A percentile compares a stretch with the other conserved stretches of the same genome.
Conservation (phyloP, 2,329 filamentous ascomycete species). For the Pseudogymnoascus verrucosus region DNA sequence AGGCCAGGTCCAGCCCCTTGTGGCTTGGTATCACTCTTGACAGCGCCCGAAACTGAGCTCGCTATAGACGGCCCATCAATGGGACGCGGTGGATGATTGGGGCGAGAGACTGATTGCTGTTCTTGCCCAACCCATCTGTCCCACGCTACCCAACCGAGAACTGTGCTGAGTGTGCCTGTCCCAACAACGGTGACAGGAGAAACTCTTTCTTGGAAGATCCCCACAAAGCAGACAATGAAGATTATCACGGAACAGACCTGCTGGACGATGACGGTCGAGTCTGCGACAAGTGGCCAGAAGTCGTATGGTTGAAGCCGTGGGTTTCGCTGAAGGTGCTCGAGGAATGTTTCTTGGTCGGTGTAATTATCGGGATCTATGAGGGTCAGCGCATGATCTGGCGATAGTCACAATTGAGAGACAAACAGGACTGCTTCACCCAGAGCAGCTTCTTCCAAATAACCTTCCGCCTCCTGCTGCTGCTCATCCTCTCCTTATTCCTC, state of each 20-base stretch:
- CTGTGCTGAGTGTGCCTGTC: constrained; percentile 73
- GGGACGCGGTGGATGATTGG: constrained; percentile 7
- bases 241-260: constrained; percentile 93
- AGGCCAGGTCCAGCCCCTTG: constrained; percentile 35
- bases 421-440: constrained; percentile 95
- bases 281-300: constrained; percentile 93
- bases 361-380: constrained; percentile 95
- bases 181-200: constrained; percentile 83
- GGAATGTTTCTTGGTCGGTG: constrained; percentile 91
- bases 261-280: constrained; percentile 93
- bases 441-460: constrained; percentile 89
- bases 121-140: constrained; percentile 80
- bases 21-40: constrained; percentile 16
- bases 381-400: constrained; percentile 17
- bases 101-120: constrained; percentile 32
- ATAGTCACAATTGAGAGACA: constrained; percentile 25
- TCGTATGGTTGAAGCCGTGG: constrained; percentile 90
- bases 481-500: constrained; percentile 35
- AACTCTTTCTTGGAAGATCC: constrained; percentile 80
- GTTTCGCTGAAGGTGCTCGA: constrained; percentile 92
- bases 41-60: not conserved
- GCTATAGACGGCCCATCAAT: not conserved
- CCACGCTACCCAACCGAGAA: constrained; percentile 84
- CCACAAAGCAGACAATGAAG: constrained; percentile 88
- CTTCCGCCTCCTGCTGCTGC: constrained; percentile 51